These are phyloP conservation scores for Sporothrix dimorphospora DNA, from an alignment of 2,329 filamentous ascomycete species.

Conservation along the genomic window DNA sequence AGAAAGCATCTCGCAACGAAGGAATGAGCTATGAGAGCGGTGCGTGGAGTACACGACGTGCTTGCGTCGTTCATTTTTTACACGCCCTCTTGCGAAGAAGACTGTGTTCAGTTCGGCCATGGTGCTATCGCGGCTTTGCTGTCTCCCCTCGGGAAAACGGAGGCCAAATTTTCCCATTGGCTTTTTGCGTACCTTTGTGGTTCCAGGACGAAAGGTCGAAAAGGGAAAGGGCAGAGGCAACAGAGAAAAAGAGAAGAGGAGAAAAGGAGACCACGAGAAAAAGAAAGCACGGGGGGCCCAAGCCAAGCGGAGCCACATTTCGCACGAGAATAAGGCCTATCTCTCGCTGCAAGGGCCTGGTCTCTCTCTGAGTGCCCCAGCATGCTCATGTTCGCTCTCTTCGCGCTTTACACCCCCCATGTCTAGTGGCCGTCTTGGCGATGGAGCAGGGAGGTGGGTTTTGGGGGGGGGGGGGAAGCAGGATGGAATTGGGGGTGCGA, in stretches of 20 bases:
- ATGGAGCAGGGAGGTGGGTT: conserved; percentile 15
- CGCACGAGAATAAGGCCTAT: conserved; percentile 2
- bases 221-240: not conserved
- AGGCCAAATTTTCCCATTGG: not conserved
- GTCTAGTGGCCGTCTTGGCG: conserved; percentile 18
- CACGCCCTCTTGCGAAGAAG: not conserved
- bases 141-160: conserved; percentile 20
- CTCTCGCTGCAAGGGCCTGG: not conserved
- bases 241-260: not conserved
- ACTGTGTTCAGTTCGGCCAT: not conserved
- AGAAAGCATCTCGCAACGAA: not conserved
- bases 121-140: not conserved
- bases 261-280: not conserved
- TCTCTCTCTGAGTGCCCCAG: conserved; percentile 2
- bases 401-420: conserved; percentile 20
- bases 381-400: conserved; percentile 20
- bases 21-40: not conserved
- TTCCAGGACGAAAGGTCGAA: not conserved
- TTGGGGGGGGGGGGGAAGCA: no score
- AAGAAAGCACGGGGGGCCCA: conserved; percentile 4
- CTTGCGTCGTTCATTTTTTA: not conserved
- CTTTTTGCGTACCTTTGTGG: conserved; percentile 4
- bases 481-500: not conserved
- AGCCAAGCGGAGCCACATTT: not conserved
- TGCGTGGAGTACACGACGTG: not conserved